Evolutionary conservation across 352 stramenopile species (phyloP), one percentile per base, ranked within the genome.

Genomic region (Globisporangium splendens): DNA sequence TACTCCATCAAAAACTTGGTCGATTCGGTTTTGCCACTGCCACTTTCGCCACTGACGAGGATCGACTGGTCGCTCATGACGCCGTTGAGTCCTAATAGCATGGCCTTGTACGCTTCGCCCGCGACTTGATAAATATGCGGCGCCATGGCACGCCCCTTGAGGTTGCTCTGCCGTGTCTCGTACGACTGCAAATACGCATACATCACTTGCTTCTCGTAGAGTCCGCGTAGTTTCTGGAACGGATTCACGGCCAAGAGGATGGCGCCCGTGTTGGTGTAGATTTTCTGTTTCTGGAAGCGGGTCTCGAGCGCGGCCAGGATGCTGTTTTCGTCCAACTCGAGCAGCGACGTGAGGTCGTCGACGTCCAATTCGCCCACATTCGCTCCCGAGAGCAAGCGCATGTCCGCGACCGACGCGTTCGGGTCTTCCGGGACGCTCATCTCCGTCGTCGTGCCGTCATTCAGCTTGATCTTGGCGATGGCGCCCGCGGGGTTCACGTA

Each of bases 1-100:
- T 94, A 96, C 53, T 92, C 71, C 83, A 96, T 93, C 47, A 96
- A 67, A 61, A 93, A 93, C 69, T 96, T 96, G 60, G 87, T 96
- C 28, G 79, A 90, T 64, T 96, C 85, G n/a, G 87, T 96, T 66
- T 96, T 96, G 55, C 87, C 87, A 50, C 79, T 91, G 46, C 87
- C 87, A 39, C 82, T 93, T 59, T 96, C 87, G 53, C 87, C 87
- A 52, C 81, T 92, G 43, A 96, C 84, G 54, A 96, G 72, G 46
- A 96, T 87, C n/a, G 79, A 88, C 62, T 94, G 84, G 55, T 93
- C 83, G 48, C 56, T 76, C 33, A 73, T 73, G 49, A 84, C 75
- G 38, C 75, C 76, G 31, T 84, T 81, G 8, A 83, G 65, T 7
- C 74, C 75, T 28, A 79, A 65, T 48, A 89, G 79, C 82, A 96